These are phyloP conservation scores for Wallacemonas sp. DNA, from an alignment of 208 protist genomes.

Conservation along the genomic window DNA sequence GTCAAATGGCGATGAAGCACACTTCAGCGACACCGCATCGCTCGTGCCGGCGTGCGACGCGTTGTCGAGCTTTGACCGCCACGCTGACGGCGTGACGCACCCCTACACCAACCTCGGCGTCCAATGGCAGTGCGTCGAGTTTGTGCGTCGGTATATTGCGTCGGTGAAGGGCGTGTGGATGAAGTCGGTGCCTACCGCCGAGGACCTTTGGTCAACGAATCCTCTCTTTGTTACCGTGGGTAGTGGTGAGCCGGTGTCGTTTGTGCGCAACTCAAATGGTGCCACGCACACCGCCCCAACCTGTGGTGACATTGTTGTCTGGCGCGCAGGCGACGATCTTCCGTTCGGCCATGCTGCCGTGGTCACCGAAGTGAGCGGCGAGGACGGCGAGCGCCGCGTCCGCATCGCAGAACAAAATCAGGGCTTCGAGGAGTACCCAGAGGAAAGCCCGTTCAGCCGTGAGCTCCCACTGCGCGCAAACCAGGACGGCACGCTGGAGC, in stretches of 20 bases:
- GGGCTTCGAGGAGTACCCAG: constrained; percentile 51
- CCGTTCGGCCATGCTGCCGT: constrained; percentile 69
- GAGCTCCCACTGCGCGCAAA: constrained; percentile 32
- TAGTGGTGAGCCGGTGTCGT: constrained; percentile 24
- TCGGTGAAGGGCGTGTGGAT: constrained; percentile 71
- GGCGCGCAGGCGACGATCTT: constrained; percentile 32
- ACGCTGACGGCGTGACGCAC: neutral
- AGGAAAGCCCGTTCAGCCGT: constrained; percentile 49
- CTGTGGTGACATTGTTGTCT: constrained; percentile 66
- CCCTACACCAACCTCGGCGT: constrained; percentile 44
- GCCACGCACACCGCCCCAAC: constrained; percentile 21
- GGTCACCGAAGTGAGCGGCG: constrained; percentile 34
- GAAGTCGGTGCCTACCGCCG: constrained; percentile 42
- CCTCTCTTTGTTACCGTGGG: constrained; percentile 28
- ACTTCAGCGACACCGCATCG: constrained; percentile 57
- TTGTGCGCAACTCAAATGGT: constrained; percentile 39
- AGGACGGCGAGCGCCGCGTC: constrained; percentile 11
- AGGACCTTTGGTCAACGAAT: constrained; percentile 48
- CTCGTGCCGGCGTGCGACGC: constrained; percentile 30
- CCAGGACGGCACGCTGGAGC: constrained; percentile 26
- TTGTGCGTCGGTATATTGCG: constrained; percentile 69
- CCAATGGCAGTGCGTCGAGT: constrained; percentile 78
- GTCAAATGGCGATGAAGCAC: constrained; percentile 61
- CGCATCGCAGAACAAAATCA: constrained; percentile 76
- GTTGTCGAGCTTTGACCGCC: constrained; percentile 38